These are phyloP conservation scores for Cyberlindnera lachancei DNA, from an alignment of 805 yeast genomes.

Conservation along the genomic window DNA sequence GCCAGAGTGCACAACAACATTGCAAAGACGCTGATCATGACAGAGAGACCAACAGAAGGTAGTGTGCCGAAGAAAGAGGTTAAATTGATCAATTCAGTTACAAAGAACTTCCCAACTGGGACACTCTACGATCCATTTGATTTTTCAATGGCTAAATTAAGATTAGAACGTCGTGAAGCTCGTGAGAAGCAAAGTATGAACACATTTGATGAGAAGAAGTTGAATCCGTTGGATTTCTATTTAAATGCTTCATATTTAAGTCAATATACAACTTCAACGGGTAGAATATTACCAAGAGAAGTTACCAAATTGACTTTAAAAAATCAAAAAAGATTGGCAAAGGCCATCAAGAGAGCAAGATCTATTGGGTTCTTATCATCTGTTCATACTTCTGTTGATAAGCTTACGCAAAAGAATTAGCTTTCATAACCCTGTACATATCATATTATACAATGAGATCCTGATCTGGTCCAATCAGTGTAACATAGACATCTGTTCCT, in stretches of 20 bases:
- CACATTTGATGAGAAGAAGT: conserved; percentile 37
- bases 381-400: conserved; percentile 35
- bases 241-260: conserved; percentile 66
- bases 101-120: conserved; percentile 33
- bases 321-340: conserved; percentile 65
- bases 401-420: conserved; percentile 14
- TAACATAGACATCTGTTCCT: conserved; percentile 74
- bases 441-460: too few species aligned
- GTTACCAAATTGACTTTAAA: conserved; percentile 58
- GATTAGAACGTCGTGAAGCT: conserved; percentile 36
- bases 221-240: conserved; percentile 66
- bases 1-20: neutral
- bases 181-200: conserved; percentile 17
- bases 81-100: neutral
- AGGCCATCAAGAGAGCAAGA: conserved; percentile 74
- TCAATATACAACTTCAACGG: conserved; percentile 58
- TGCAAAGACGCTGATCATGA: too few species aligned
- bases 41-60: neutral
- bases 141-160: conserved; percentile 53
- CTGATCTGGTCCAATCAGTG: conserved; percentile 29
- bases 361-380: conserved; percentile 72
- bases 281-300: conserved; percentile 68
- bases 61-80: neutral
- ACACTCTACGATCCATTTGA: conserved; percentile 76
- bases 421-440: neutral